Percentiles rank a stretch among this genome's conserved stretches.
phyloP scores from a whole-genome alignment of 805 yeast species.

The Saccharomycopsis sp. region DNA sequence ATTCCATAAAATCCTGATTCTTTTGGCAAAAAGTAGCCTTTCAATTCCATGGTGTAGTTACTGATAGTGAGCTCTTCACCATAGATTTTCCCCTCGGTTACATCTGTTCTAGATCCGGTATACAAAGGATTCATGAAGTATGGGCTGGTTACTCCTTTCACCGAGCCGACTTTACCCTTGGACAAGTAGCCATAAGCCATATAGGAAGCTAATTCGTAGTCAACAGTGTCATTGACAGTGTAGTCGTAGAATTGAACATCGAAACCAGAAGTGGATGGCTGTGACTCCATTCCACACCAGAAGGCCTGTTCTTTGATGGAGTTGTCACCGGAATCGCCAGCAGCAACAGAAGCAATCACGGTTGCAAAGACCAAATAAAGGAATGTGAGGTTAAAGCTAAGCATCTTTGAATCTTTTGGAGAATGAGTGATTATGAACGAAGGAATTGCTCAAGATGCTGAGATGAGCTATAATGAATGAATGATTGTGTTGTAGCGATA shows the following conservation, averaged over 20 bases:
- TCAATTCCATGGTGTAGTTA: conserved; percentile 25
- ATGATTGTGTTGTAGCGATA: background rate
- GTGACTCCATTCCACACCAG: background rate
- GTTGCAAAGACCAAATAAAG: background rate
- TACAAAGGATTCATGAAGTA: background rate
- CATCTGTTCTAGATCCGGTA: background rate
- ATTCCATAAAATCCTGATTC: conserved; percentile 29
- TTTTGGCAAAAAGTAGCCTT: conserved; percentile 29
- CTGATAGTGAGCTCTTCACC: conserved; percentile 22
- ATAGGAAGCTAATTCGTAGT: background rate
- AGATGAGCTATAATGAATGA: background rate
- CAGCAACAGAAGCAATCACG: background rate
- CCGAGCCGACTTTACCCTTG: background rate
- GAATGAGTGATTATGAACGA: background rate
- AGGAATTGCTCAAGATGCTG: background rate
- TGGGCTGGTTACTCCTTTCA: background rate
- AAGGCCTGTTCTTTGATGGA: background rate
- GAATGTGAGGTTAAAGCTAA: background rate
- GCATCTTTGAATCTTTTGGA: background rate
- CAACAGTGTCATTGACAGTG: background rate
- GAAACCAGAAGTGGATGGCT: conserved; percentile 3
- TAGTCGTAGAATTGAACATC: conserved; percentile 6
- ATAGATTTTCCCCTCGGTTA: conserved; percentile 15
- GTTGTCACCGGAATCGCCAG: background rate
- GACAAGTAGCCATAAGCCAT: background rate